Evolutionary conservation across 139 green algal species (phyloP).

Genomic region (Tetraselmis striata): DNA sequence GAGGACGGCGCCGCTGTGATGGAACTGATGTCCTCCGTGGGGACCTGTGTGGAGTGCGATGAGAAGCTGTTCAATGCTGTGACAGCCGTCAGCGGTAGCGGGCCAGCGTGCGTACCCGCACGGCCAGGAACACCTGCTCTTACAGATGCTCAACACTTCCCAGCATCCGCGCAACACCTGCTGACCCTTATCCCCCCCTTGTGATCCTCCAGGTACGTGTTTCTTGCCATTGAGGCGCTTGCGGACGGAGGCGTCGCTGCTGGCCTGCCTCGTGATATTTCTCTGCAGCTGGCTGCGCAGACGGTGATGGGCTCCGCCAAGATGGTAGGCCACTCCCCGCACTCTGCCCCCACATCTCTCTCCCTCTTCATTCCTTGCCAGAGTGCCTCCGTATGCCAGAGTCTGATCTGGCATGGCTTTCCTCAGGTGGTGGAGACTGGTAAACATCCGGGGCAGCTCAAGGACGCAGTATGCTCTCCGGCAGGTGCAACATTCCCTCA

Average conservation of each 20-base stretch:
- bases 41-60: conserved; percentile 31
- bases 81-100: conserved; percentile 84
- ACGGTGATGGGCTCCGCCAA: conserved; percentile 87
- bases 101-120: conserved; percentile 93
- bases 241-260: conserved; percentile 81
- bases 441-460: conserved; percentile 82
- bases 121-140: too few relatives aligned
- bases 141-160: too few relatives aligned
- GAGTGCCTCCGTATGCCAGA: too few relatives aligned
- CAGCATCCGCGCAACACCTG: too few relatives aligned
- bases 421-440: conserved; percentile 83
- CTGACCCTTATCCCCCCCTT: too few relatives aligned
- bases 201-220: conserved; percentile 77
- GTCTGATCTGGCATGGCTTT: too few relatives aligned
- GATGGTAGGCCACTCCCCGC: too few relatives aligned
- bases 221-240: conserved; percentile 93
- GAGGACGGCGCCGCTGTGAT: conserved; percentile 48
- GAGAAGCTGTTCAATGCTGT: conserved; percentile 89
- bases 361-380: too few relatives aligned
- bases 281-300: conserved; percentile 45
- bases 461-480: conserved; percentile 88
- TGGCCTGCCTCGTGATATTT: conserved; percentile 83
- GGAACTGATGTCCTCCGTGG: conserved; percentile 29
- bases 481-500: conserved; percentile 22
- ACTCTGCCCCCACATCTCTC: too few relatives aligned